A percentile compares a stretch with the other conserved stretches of the same genome.
These are phyloP conservation scores for Vaccinium vitisidaea DNA, from an alignment of 148 eudicot genomes.

Conservation along the genomic window DNA sequence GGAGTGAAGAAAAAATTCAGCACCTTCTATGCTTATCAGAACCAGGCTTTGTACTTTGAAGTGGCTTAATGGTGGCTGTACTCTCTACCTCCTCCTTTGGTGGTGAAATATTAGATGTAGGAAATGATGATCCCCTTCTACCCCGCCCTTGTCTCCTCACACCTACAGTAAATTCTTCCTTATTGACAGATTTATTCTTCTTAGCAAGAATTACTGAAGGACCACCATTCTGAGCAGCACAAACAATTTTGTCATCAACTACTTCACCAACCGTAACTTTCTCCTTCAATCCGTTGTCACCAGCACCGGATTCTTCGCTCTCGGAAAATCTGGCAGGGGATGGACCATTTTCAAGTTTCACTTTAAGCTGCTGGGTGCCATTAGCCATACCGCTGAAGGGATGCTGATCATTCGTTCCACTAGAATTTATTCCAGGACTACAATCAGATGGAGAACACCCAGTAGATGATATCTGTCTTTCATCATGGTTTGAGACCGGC, in stretches of 20 bases:
- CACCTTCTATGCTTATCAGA: conserved; percentile 51
- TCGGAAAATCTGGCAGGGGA: conserved; percentile 40
- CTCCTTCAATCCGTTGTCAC: conserved; percentile 32
- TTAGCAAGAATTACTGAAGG: conserved; percentile 36
- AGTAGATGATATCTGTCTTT: conserved; percentile 32
- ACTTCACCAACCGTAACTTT: conserved; percentile 29
- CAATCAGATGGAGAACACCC: conserved; percentile 29
- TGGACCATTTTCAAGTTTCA: conserved; percentile 33
- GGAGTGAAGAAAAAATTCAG: neutral
- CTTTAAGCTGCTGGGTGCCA: conserved; percentile 26
- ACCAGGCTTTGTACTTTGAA: conserved; percentile 35
- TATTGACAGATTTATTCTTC: conserved; percentile 34
- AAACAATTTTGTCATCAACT: conserved; percentile 12
- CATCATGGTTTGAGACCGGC: conserved; percentile 38
- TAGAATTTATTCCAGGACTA: conserved; percentile 25
- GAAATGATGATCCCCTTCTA: conserved; percentile 36
- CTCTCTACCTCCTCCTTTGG: conserved; percentile 33
- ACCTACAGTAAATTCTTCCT: conserved; percentile 25
- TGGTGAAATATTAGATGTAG: conserved; percentile 23
- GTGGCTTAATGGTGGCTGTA: conserved; percentile 30
- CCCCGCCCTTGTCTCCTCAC: conserved; percentile 37
- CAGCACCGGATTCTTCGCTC: conserved; percentile 31
- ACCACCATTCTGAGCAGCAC: conserved; percentile 36
- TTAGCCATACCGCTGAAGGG: conserved; percentile 26
- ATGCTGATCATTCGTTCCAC: conserved; percentile 25